phyloP scores from a whole-genome alignment of 2,329 filamentous ascomycete species.

The Cladosporium sp. region DNA sequence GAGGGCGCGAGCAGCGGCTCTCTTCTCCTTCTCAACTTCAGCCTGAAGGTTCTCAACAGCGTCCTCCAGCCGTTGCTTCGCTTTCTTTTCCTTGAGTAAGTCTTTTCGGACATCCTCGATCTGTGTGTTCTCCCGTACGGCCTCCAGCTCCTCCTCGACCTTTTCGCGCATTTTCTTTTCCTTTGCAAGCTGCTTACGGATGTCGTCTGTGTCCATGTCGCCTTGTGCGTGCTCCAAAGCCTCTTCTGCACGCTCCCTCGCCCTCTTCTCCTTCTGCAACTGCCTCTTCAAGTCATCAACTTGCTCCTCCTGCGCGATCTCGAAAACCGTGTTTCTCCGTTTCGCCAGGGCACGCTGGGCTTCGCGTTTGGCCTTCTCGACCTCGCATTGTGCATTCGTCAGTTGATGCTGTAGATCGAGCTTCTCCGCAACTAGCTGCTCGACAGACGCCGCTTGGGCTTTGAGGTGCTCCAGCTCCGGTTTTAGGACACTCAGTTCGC shows the following conservation, averaged over 20 bases:
- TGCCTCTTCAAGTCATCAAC: conserved; percentile 43
- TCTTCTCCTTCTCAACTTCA: conserved; percentile 30
- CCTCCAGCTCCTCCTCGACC: conserved; percentile 31
- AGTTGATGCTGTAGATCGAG: conserved; percentile 72
- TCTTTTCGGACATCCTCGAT: conserved; percentile 29
- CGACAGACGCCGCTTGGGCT: conserved; percentile 54
- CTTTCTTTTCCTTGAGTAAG: conserved; percentile 26
- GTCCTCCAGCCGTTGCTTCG: conserved; percentile 31
- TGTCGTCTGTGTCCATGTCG: conserved; percentile 28
- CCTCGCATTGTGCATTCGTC: conserved; percentile 68
- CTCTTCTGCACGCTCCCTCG: conserved; percentile 37
- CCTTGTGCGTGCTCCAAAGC: conserved; percentile 26
- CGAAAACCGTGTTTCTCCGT: conserved; percentile 44
- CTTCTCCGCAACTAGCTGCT: conserved; percentile 70
- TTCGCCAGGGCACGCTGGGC: conserved; percentile 52
- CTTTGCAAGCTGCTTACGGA: conserved; percentile 27
- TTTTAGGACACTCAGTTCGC: conserved; percentile 53
- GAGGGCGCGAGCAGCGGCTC: conserved; percentile 31
- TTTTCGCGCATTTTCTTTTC: conserved; percentile 29
- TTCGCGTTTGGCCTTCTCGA: conserved; percentile 74
- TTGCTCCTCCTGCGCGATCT: conserved; percentile 37
- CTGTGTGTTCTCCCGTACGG: conserved; percentile 31
- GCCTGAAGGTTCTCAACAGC: conserved; percentile 27
- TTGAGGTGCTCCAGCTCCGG: conserved; percentile 58
- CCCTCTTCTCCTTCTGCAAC: conserved; percentile 40